These are phyloP conservation scores for Pinguiococcus pyrenoidosus DNA, from an alignment of 108 stramenopile genomes.

Conservation along the genomic window DNA sequence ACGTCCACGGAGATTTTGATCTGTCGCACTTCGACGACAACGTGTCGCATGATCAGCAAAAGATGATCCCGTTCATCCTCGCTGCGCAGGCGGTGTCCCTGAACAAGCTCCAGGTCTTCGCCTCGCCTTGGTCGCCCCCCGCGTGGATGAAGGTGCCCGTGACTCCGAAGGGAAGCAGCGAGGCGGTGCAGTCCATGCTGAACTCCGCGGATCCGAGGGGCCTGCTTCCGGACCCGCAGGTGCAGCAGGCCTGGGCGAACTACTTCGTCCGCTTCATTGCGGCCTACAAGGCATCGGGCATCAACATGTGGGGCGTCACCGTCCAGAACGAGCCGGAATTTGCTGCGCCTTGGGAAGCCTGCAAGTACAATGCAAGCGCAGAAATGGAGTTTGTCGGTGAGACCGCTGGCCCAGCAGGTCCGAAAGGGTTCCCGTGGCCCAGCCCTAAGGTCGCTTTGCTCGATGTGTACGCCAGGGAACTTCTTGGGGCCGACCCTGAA, in stretches of 20 bases:
- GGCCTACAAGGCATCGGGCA: constrained; percentile 24
- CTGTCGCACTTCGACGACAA: constrained; percentile 52
- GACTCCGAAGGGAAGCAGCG: constrained; percentile 21
- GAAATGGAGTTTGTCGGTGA: too few relatives aligned
- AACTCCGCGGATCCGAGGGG: constrained; percentile 52
- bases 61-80: constrained; percentile 62
- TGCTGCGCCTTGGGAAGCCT: constrained; percentile 92
- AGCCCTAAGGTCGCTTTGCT: background rate
- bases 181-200: constrained; percentile 23
- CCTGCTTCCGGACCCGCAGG: constrained; percentile 52
- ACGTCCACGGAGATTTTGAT: constrained; percentile 64
- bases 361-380: constrained; percentile 60
- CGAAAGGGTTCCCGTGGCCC: background rate
- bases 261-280: constrained; percentile 27
- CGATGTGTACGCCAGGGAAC: constrained; percentile 47
- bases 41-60: constrained; percentile 52
- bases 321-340: constrained; percentile 89
- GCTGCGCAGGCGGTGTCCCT: constrained; percentile 14
- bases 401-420: background rate
- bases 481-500: constrained; percentile 65
- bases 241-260: constrained; percentile 46
- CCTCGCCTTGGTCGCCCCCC: constrained; percentile 82
- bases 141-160: constrained; percentile 83
- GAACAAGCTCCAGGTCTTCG: constrained; percentile 52
- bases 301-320: constrained; percentile 27